phyloP scores from a whole-genome alignment of 164 flowering plant species.

The Liriodendron chinense region DNA sequence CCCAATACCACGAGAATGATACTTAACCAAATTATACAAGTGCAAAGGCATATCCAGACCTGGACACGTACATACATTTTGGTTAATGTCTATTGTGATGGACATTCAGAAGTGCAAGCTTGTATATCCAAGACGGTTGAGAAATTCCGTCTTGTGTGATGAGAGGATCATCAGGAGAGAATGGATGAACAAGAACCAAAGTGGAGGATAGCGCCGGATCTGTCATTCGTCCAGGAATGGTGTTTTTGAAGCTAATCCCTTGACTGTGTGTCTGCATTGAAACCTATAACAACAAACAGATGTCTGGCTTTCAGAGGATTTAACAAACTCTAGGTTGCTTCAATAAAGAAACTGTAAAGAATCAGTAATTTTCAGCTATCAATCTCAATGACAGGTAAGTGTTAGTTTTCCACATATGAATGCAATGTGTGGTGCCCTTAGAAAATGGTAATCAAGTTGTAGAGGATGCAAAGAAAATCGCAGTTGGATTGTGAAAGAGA shows the following conservation, averaged over 20 bases:
- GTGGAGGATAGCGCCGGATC: background rate
- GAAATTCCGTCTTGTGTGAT: background rate
- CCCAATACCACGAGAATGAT: too few species aligned
- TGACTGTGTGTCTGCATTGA: conserved; percentile 77
- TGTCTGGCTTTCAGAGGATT: too few species aligned
- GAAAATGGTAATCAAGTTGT: background rate
- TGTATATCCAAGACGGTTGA: too few species aligned
- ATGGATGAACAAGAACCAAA: background rate
- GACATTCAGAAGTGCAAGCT: too few species aligned
- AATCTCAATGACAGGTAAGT: background rate
- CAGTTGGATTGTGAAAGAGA: background rate
- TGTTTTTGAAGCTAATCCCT: conserved; percentile 54
- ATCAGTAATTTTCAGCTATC: background rate
- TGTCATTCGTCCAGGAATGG: conserved; percentile 39
- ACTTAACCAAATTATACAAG: too few species aligned
- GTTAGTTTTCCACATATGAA: too few species aligned
- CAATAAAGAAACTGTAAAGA: background rate
- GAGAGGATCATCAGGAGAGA: background rate
- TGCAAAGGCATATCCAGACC: too few species aligned
- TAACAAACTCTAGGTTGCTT: background rate
- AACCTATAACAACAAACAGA: conserved; percentile 61
- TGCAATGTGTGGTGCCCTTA: background rate
- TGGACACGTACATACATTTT: too few species aligned
- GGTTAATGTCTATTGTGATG: too few species aligned
- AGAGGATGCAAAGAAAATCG: background rate